Base-by-base conservation (phyloP, 352 stramenopile species). In the Pseudoperonospora humuli region DNA sequence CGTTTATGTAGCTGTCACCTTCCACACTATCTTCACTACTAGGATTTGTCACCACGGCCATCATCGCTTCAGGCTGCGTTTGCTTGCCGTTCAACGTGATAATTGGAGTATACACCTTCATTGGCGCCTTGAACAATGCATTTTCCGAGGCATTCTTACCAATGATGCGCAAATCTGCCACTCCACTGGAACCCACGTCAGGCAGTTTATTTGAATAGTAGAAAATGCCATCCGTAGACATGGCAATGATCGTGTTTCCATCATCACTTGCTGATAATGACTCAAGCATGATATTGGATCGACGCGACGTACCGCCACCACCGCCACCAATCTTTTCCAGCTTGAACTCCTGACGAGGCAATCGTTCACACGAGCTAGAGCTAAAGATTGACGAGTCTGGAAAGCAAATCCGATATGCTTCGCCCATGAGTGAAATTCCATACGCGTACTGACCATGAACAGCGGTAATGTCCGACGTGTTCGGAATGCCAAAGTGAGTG, bases 31-130 rank as follows among this genome's bases (percentile, higher is more conserved):
- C 73, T 34, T 88, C 75, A 36, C 34, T 57, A 34, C 64, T 61
- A 6, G 75, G 70, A 42, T 91, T 91, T 13, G 69, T 81, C 11
- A 86, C 63, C 14, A 86, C 65, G 9, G 69, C 67, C 69, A 91
- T 77, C 59, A 91, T 81, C 2, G 75, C 44, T 20, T 86, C 41
- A 2, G 24, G 24, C n/a, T 54, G 45, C 2, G 37, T 33, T 44
- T 45, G 33, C 33, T 50, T 56, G 14, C 37, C 25, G 9, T 46
- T 45, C 33, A 26, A 28, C 18, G 35, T 45, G 13, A 54, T 42
- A 6, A 33, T 32, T 19, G 75, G 73, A 11, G 64, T 70, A 46
- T 86, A 86, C 11, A 88, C 73, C 42, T 77, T 82, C 70, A 88
- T 88, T 0, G 73, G 70, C 8, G 68, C 67, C 39, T 82, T 84